Evolutionary conservation across 495 filamentous ascomycete species (phyloP).

Genomic region (Aeminium ludgeri): DNA sequence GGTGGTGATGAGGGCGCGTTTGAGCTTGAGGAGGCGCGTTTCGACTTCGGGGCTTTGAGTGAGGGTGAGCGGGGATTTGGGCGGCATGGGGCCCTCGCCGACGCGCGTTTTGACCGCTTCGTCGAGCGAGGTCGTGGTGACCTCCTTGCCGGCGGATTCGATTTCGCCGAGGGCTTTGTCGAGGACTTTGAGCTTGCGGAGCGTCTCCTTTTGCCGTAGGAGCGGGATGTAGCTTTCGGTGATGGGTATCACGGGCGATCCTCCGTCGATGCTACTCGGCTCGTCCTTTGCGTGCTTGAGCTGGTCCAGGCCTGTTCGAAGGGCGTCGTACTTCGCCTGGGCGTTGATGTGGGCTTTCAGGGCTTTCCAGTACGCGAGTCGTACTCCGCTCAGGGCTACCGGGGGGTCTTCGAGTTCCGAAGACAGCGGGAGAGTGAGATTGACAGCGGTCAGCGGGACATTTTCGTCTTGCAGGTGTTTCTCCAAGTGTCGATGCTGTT

Average conservation of each 20-base stretch:
- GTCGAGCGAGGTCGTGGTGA: slow-evolving; percentile 1
- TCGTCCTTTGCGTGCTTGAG: background rate
- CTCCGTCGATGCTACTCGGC: background rate
- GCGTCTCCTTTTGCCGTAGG: slow-evolving; percentile 10
- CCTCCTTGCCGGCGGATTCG: background rate
- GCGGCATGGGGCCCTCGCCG: slow-evolving; percentile 11
- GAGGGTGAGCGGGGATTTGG: background rate
- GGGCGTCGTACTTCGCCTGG: slow-evolving; percentile 13
- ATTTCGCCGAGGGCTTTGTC: slow-evolving; percentile 2
- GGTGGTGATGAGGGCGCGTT: slow-evolving; percentile 9
- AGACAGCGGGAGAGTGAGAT: slow-evolving; percentile 2
- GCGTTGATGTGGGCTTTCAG: slow-evolving; percentile 15
- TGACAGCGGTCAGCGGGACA: slow-evolving; percentile 1
- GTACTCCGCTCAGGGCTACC: slow-evolving; percentile 8
- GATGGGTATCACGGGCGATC: no score
- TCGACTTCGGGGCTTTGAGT: slow-evolving; percentile 9
- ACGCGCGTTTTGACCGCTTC: slow-evolving; percentile 3
- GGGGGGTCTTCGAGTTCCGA: background rate
- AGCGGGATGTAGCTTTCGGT: slow-evolving; percentile 4
- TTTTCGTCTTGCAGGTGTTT: slow-evolving; percentile 1
- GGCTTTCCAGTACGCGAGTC: slow-evolving; percentile 16
- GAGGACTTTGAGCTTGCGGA: slow-evolving; percentile 10
- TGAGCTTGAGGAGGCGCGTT: slow-evolving; percentile 9
- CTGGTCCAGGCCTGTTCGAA: slow-evolving; percentile 12
- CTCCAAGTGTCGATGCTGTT: slow-evolving; percentile 14